Evolutionary conservation across 1,284 basidiomycete species (phyloP).

Genomic region (Exobasidium rhododendri): DNA sequence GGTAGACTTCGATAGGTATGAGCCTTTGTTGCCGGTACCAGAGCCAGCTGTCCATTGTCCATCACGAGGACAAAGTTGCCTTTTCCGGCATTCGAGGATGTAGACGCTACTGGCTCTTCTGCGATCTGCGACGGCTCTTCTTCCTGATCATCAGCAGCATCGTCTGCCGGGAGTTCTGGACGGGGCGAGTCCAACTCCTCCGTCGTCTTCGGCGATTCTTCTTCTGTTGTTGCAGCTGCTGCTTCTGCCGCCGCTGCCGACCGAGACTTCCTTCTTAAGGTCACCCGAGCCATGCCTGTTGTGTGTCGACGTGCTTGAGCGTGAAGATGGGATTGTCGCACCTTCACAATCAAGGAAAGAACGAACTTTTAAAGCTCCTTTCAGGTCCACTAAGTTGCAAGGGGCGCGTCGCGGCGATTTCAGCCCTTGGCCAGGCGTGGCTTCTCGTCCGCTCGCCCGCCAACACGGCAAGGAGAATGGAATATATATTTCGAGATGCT

Average conservation of each 20-base stretch:
- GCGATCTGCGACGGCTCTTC: not conserved
- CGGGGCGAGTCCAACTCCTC: not conserved
- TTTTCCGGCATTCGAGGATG: no score
- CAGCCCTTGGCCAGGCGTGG: no score
- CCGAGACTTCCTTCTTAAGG: not conserved
- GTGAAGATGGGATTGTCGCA: no score
- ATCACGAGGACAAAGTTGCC: constrained; percentile 1
- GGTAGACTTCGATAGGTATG: constrained; percentile 8
- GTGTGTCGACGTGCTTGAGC: no score
- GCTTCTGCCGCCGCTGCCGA: constrained; percentile 5
- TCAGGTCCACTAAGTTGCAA: no score
- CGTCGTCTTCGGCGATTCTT: not conserved
- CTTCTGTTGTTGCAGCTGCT: not conserved
- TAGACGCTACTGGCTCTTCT: constrained; percentile 1
- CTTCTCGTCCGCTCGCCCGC: no score
- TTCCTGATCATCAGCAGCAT: not conserved
- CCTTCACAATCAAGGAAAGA: no score
- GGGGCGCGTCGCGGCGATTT: no score
- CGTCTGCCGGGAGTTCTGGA: not conserved
- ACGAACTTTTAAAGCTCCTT: no score
- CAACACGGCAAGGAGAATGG: no score
- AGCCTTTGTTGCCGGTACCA: constrained; percentile 11
- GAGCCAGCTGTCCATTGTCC: constrained; percentile 8
- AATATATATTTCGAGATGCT: no score
- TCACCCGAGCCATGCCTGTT: not conserved